Conservation (phyloP, 2,329 filamentous ascomycete species). For the Cylindrodendrum hubeiense region DNA sequence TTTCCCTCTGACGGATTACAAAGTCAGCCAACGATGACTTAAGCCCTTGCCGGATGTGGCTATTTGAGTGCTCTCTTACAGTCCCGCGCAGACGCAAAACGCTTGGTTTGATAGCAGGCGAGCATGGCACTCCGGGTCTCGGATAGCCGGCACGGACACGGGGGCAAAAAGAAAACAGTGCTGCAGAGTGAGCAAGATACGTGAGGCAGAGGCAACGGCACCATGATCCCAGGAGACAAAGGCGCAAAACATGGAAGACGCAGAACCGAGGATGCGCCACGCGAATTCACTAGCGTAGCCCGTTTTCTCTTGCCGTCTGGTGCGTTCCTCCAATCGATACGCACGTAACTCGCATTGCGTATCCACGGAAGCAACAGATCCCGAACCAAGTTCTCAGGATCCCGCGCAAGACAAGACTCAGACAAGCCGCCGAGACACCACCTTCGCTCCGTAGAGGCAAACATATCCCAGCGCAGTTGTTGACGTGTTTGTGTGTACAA, state of each 20-base stretch:
- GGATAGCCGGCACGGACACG: slow-evolving; percentile 16
- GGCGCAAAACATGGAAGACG: not conserved
- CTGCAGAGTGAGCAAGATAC: not conserved
- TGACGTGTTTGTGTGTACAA: not conserved
- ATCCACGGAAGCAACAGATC: not conserved
- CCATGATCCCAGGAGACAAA: not conserved
- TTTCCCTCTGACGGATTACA: slow-evolving; percentile 26
- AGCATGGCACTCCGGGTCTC: not conserved
- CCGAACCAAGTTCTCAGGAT: not conserved
- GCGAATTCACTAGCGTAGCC: not conserved
- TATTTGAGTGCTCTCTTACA: not conserved
- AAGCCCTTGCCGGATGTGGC: slow-evolving; percentile 15
- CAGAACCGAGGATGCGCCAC: not conserved
- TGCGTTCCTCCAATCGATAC: slow-evolving; percentile 5
- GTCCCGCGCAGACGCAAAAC: not conserved
- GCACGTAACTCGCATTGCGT: not conserved
- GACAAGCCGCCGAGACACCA: not conserved
- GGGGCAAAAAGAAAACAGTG: not conserved
- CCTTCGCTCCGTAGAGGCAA: not conserved
- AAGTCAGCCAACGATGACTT: not conserved
- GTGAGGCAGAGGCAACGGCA: not conserved
- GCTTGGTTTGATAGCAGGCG: not conserved
- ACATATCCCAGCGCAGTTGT: not conserved
- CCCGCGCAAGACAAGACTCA: not conserved
- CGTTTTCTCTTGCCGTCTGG: not conserved